Evolutionary conservation across 2,329 filamentous ascomycete genomes (phyloP), one percentile per base, ranked within the genome.

Genomic region (Monilinia fructicola): DNA sequence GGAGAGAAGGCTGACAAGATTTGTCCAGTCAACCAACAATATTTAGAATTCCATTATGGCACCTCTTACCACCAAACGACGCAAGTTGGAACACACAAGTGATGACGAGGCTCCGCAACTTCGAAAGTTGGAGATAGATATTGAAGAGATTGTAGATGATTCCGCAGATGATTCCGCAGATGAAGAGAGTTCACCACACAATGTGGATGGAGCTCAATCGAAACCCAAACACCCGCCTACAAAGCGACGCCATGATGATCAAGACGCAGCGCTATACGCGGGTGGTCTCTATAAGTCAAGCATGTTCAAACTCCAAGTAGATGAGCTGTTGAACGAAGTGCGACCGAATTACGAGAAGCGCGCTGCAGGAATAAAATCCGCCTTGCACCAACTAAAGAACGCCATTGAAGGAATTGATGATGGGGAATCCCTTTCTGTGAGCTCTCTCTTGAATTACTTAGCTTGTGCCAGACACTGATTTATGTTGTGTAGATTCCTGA

Each of bases 251-350:
- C 71, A 71, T 59, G 54, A 67, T 48, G 68, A 69, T 12, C 71
- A 73, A 67, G 71, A 76, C 66, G 71, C 74, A 60, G 79, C 78
- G 62, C 76, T 79, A 35, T 84, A 82, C 73, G 68, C 74, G 14
- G 74, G 71, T 31, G 73, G 74, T 21, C 26, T 83, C n/a, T 88
- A 85, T 79, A 88, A 88, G 74, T 88, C 86, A 54, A 88, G 82
- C 74, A 79, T 89, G 66, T 89, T 90, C 78, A 89, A 89, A 74
- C 77, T 90, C 12, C 87, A 90, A 74, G 80, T 89, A 44, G 85
- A 90, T 69, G 86, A 89, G 71, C 78, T 90, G 66, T 76, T 90
- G 61, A 76, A 79, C 9, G 83, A 87, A 70, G 78, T 87, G 60
- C 81, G 82, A 71, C 84, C 83, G 44, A 83, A 84, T 68, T 85